Percentiles rank a stretch among this genome's conserved stretches.
These are phyloP conservation scores for Diplocarpon rosae DNA, from an alignment of 2,329 filamentous ascomycete species.

Conservation along the genomic window DNA sequence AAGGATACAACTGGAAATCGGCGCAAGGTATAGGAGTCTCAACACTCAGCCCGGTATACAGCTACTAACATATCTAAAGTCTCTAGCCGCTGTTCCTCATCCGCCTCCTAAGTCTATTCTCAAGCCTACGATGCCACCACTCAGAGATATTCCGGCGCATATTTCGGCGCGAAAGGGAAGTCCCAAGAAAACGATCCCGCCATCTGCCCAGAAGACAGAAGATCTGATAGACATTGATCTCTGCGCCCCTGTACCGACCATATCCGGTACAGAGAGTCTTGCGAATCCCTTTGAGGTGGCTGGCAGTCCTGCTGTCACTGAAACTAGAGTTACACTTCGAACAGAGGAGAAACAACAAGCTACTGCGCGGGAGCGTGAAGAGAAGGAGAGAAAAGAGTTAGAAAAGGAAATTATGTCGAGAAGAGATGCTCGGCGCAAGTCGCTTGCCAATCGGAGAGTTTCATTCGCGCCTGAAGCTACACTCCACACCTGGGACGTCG, in stretches of 20 bases:
- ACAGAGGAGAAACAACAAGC: slow-evolving; percentile 63
- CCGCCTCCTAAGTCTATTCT: slow-evolving; percentile 58
- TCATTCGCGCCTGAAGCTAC: slow-evolving; percentile 97
- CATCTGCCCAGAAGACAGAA: slow-evolving; percentile 13
- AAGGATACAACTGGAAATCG: slow-evolving; percentile 67
- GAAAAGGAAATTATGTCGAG: slow-evolving; percentile 57
- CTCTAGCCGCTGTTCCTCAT: slow-evolving; percentile 25
- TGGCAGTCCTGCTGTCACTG: slow-evolving; percentile 27
- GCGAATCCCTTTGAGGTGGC: slow-evolving; percentile 36
- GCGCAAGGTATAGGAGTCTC: slow-evolving; percentile 53
- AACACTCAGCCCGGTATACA: not conserved
- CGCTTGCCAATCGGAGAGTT: slow-evolving; percentile 81
- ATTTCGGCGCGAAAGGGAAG: slow-evolving; percentile 21
- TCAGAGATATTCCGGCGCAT: slow-evolving; percentile 53
- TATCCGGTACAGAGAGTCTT: slow-evolving; percentile 31
- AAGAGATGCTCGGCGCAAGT: slow-evolving; percentile 83
- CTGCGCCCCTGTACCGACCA: slow-evolving; percentile 11
- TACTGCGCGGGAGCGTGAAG: slow-evolving; percentile 57
- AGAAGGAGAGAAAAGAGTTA: slow-evolving; percentile 47
- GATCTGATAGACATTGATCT: slow-evolving; percentile 24
- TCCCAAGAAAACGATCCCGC: slow-evolving; percentile 23
- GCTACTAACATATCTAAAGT: slow-evolving; percentile 18
- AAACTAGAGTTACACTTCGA: slow-evolving; percentile 49
- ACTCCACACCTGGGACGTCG: slow-evolving; percentile 88
- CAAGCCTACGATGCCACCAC: slow-evolving; percentile 63